Percentiles rank a stretch among this genome's conserved stretches.
Conservation (phyloP, 2,329 filamentous ascomycete genomes). For the Fusarium sp. region DNA sequence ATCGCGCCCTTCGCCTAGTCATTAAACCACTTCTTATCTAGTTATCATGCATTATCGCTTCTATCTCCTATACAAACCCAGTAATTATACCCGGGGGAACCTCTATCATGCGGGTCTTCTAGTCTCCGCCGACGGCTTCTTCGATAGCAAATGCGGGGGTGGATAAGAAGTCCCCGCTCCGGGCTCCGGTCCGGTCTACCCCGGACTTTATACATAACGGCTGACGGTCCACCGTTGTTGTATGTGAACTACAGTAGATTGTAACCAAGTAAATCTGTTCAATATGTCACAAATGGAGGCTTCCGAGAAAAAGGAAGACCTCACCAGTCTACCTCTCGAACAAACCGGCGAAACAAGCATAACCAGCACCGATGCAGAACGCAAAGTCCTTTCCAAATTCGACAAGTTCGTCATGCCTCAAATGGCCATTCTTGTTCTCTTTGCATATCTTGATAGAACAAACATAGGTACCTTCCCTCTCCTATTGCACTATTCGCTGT, state of each 20-base stretch:
- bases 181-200: not conserved
- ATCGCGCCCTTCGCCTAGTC: not conserved
- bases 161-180: constrained; percentile 8
- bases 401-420: constrained; percentile 47
- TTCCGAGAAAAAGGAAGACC: not conserved
- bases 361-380: not conserved
- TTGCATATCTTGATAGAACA: constrained; percentile 45
- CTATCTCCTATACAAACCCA: not conserved
- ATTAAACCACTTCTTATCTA: no score
- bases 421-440: constrained; percentile 40
- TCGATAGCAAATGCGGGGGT: constrained; percentile 16
- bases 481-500: no score
- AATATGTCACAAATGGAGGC: not conserved
- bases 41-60: not conserved
- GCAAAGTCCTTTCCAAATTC: constrained; percentile 41
- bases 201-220: not conserved
- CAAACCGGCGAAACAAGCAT: constrained; percentile 2
- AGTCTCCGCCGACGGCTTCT: constrained; percentile 5
- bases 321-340: not conserved
- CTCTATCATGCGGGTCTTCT: not conserved
- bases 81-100: not conserved
- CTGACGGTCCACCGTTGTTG: no score
- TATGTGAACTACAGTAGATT: no score
- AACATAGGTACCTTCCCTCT: constrained; percentile 39
- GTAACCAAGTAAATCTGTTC: no score